A percentile compares a stretch with the other conserved stretches of the same genome.
Evolutionary conservation across 2,329 filamentous ascomycete genomes (phyloP).

Genomic region (Myriosclerotinia curreyana): DNA sequence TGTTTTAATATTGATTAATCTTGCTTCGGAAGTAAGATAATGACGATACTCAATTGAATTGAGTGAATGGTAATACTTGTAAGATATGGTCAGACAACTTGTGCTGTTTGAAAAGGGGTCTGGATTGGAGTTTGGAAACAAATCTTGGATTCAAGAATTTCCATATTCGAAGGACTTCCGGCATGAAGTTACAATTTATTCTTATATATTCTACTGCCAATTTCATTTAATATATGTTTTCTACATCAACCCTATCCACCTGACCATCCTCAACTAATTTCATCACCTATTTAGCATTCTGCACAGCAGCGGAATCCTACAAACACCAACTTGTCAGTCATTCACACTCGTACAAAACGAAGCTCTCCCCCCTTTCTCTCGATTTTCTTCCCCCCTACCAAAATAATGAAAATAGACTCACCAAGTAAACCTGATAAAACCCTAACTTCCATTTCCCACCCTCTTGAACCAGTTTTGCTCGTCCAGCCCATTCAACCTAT

Average conservation of each 20-base stretch:
- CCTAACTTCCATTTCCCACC: slow-evolving; percentile 34
- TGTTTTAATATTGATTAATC: not conserved
- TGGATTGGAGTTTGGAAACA: not conserved
- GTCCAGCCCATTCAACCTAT: slow-evolving; percentile 36
- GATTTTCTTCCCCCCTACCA: too few relatives aligned
- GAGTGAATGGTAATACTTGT: not conserved
- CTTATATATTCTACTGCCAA: not conserved
- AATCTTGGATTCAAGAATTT: not conserved
- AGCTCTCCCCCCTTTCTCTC: too few relatives aligned
- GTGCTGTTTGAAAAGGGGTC: not conserved
- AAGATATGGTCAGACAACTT: not conserved
- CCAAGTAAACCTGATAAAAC: slow-evolving; percentile 37
- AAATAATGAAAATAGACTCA: not conserved
- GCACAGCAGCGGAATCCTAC: slow-evolving; percentile 21
- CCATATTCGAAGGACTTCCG: not conserved
- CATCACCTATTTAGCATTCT: slow-evolving; percentile 13
- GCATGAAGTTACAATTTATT: not conserved
- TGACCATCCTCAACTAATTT: too few relatives aligned
- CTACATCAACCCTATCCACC: too few relatives aligned
- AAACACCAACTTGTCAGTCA: not conserved
- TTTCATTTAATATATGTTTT: not conserved
- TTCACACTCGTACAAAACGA: not conserved
- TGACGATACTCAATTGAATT: not conserved
- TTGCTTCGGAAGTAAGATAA: not conserved
- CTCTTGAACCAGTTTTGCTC: slow-evolving; percentile 33